Percentiles rank a stretch among this genome's conserved stretches.
Conservation (phyloP, 2,329 filamentous ascomycete species). For the Cercospora sp. region DNA sequence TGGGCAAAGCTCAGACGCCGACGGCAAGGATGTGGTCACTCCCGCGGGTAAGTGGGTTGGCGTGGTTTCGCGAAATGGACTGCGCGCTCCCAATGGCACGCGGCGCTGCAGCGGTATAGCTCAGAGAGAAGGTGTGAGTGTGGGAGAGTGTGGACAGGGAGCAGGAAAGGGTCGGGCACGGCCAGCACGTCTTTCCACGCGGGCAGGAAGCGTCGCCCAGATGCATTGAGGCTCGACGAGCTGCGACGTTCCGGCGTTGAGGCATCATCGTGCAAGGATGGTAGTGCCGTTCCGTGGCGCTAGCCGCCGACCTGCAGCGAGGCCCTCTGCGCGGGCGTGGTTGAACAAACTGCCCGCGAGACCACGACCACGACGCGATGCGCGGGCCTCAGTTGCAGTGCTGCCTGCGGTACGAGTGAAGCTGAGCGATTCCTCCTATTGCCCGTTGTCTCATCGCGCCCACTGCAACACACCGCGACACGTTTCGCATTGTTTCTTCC, state of each 20-base stretch:
- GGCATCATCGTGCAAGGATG: conserved; percentile 6
- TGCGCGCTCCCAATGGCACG: not conserved
- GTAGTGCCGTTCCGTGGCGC: conserved; percentile 11
- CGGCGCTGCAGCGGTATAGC: not conserved
- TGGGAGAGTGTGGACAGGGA: not conserved
- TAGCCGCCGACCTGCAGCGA: conserved; percentile 3
- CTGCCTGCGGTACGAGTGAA: not conserved
- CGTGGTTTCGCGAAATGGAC: not conserved
- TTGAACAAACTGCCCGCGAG: not conserved
- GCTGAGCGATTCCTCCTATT: not conserved
- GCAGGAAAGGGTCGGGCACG: not conserved
- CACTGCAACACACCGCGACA: not conserved
- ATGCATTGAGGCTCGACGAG: conserved; percentile 16
- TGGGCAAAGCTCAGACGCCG: conserved; percentile 12
- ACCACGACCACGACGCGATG: not conserved
- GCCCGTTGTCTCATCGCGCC: not conserved
- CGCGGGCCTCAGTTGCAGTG: not conserved
- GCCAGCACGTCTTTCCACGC: not conserved
- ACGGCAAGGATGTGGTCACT: conserved; percentile 10
- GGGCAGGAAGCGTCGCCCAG: not conserved
- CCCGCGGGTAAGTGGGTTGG: conserved; percentile 2
- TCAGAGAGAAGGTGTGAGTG: not conserved
- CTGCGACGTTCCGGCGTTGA: conserved; percentile 10
- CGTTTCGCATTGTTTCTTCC: not conserved
- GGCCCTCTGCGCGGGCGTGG: not conserved